Percentiles rank a stretch among this genome's conserved stretches.
Conservation (phyloP, 2,329 filamentous ascomycete species). For the Trichoderma gracile region DNA sequence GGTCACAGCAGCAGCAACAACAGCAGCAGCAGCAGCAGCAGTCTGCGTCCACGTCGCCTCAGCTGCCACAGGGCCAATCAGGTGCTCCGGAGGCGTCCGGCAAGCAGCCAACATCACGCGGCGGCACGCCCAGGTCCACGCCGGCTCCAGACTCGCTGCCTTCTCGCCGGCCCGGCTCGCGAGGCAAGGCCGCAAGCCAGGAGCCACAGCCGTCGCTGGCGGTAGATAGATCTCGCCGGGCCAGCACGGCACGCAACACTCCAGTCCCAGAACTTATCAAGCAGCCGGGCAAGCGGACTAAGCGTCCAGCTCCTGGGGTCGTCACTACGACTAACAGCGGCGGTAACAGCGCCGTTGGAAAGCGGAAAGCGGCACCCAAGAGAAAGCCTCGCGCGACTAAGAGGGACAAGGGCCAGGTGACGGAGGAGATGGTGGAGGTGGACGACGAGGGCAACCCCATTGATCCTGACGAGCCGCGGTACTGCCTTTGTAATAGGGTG, state of each 20-base stretch:
- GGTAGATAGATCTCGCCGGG: constrained; percentile 54
- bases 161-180: constrained; percentile 51
- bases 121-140: constrained; percentile 40
- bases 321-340: constrained; percentile 64
- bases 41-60: constrained; percentile 27
- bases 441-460: constrained; percentile 70
- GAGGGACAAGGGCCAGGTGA: constrained; percentile 48
- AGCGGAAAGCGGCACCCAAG: constrained; percentile 67
- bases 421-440: constrained; percentile 57
- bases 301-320: constrained; percentile 70
- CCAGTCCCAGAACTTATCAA: constrained; percentile 50
- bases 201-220: constrained; percentile 53
- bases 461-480: constrained; percentile 72
- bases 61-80: constrained; percentile 32
- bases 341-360: constrained; percentile 67
- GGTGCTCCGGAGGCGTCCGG: constrained; percentile 26
- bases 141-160: constrained; percentile 39
- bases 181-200: constrained; percentile 55
- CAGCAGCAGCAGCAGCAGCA: not conserved
- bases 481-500: constrained; percentile 77
- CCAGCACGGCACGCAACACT: constrained; percentile 60
- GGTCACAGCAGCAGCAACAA: constrained; percentile 39
- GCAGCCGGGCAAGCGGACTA: constrained; percentile 59
- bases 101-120: constrained; percentile 39
- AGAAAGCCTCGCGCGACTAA: constrained; percentile 60